Base-by-base conservation (phyloP, 331 rosid species). In the Quercus tomentella region DNA sequence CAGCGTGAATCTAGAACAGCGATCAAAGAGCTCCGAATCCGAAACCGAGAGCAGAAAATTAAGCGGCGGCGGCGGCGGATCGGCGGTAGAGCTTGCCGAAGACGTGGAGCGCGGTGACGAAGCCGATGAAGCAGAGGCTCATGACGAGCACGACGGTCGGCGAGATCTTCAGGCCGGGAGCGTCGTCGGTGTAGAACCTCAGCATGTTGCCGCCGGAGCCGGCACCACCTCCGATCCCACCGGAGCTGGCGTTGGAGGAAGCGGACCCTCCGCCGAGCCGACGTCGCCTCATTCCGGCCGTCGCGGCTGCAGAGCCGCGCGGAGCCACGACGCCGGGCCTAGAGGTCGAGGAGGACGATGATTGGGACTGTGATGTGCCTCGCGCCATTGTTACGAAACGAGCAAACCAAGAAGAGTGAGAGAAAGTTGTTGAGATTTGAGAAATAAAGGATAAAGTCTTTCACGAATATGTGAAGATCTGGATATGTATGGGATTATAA, bases 51-150 rank as follows among this genome's bases (percentile, higher is more conserved):
- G 45, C 12, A 8, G 3, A 41, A 8, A 41, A 8, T 41, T 41
- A 41, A 41, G 45, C 45, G 3, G 80, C 96, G 20, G 83, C 86
- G 7, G 76, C 92, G 15, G 82, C 86, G 28, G 96, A 85, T 91
- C 92, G 89, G 73, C 94, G 97, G 57, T 95, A 95, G 62, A 95
- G 91, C 84, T 95, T 95, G 58, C 98, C 98, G 75, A 92, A 87
- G 75, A 95, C 97, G 84, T 95, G 98, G 75, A 95, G 97, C 30
- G 91, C 92, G 28, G 98, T 89, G 77, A 95, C 97, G 65, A 95
- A 95, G 56, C 91, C 97, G 84, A 95, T 95, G 94, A 95, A 95
- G 87, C 97, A 91, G 86, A 95, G 89, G 87, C 98, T 91, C 92
- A 92, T 83, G 12, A 94, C 92, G 7, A 94, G 89, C 18, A 94